Evolutionary conservation across 257 asterid species (phyloP).

Genomic region (Scutellaria minor): DNA sequence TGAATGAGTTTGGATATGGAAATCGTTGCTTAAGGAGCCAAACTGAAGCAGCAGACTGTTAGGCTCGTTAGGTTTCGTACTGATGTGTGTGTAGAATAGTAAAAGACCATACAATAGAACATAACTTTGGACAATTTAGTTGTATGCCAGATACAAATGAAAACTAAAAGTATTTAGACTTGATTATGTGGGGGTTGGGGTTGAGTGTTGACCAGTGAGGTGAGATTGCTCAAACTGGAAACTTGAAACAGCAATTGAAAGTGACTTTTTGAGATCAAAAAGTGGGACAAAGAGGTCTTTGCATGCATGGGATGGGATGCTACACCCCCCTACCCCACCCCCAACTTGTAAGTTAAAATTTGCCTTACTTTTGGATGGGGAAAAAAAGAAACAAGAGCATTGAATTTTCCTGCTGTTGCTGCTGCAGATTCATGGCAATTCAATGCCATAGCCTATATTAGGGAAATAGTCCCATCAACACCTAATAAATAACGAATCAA

Average conservation of each 20-base stretch:
- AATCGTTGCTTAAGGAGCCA: too few relatives aligned
- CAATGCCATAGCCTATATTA: slow-evolving; percentile 32
- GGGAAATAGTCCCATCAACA: slow-evolving; percentile 43
- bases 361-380: slow-evolving; percentile 37
- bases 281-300: slow-evolving; percentile 40
- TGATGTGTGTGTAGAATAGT: too few relatives aligned
- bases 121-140: background rate
- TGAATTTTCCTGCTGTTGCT: slow-evolving; percentile 24
- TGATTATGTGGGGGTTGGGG: background rate
- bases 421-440: slow-evolving; percentile 36
- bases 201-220: slow-evolving; percentile 12
- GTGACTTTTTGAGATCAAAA: slow-evolving; percentile 35
- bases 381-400: slow-evolving; percentile 23
- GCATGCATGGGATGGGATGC: slow-evolving; percentile 44
- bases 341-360: slow-evolving; percentile 2
- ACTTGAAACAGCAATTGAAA: slow-evolving; percentile 35
- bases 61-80: too few relatives aligned
- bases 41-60: too few relatives aligned
- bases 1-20: background rate
- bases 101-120: too few relatives aligned
- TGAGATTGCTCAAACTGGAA: background rate
- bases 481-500: slow-evolving; percentile 41
- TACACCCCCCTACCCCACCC: slow-evolving; percentile 1
- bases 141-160: background rate
- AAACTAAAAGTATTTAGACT: background rate